Conservation (phyloP, 208 protist genomes). For the Naegleria lovaniensis region DNA sequence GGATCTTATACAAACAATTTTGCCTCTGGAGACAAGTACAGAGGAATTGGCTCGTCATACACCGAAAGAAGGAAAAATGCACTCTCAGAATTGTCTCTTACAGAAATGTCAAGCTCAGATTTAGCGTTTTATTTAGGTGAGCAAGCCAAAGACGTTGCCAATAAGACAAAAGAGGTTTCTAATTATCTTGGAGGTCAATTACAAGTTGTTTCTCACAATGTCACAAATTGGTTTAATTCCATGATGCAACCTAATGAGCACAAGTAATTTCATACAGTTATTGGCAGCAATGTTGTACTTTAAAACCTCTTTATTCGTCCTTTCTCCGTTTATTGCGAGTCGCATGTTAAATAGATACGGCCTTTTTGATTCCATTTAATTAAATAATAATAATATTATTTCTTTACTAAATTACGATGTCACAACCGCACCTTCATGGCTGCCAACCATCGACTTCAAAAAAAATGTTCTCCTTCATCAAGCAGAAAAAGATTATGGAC, state of each 20-base stretch:
- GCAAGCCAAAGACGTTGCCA: not conserved
- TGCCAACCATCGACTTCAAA: too few species aligned
- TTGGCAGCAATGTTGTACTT: not conserved
- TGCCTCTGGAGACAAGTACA: not conserved
- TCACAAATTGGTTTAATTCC: not conserved
- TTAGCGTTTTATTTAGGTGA: not conserved
- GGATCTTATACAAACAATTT: not conserved
- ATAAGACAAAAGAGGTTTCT: slow-evolving; percentile 12
- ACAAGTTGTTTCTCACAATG: not conserved
- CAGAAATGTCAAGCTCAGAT: not conserved
- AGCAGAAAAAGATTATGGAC: not conserved
- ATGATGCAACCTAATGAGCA: not conserved
- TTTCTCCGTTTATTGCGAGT: too few species aligned
- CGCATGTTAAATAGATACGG: too few species aligned
- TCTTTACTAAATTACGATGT: too few species aligned
- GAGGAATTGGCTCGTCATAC: not conserved
- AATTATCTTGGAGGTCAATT: not conserved
- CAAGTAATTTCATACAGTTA: not conserved
- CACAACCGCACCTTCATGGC: too few species aligned
- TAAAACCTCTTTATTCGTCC: too few species aligned
- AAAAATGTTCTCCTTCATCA: not conserved
- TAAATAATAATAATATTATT: too few species aligned
- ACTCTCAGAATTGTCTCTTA: not conserved
- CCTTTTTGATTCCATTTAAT: too few species aligned
- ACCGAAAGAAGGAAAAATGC: not conserved